Evolutionary conservation across 176 grass and related monocot genomes (phyloP).

Genomic region (Rhynchospora breviuscula): DNA sequence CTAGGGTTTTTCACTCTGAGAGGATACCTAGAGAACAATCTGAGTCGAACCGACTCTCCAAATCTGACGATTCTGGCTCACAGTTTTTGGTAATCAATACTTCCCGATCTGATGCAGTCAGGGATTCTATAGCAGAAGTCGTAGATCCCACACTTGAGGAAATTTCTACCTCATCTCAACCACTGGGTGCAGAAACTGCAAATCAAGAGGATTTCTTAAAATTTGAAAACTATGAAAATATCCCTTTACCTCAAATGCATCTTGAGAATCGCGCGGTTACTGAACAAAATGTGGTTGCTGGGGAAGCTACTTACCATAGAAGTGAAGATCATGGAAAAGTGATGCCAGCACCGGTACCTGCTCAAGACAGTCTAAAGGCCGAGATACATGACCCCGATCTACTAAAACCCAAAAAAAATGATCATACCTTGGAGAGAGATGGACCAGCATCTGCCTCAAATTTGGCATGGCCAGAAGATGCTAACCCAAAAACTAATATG

Average conservation of each 20-base stretch:
- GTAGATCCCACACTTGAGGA: conserved; percentile 37
- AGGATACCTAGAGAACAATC: conserved; percentile 62
- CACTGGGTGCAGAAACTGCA: conserved; percentile 24
- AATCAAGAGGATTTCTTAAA: conserved; percentile 44
- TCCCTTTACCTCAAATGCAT: conserved; percentile 17
- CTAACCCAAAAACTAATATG: conserved; percentile 6
- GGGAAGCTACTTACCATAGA: conserved; percentile 29
- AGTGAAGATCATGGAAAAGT: conserved; percentile 31
- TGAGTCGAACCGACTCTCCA: conserved; percentile 60
- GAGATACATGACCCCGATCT: conserved; percentile 8
- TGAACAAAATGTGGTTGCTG: conserved; percentile 23
- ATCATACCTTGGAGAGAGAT: background rate
- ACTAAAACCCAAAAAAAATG: background rate
- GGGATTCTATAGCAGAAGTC: conserved; percentile 53
- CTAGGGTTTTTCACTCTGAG: conserved; percentile 79
- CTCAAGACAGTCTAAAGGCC: conserved; percentile 38
- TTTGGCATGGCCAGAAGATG: conserved; percentile 7
- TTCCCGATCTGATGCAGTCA: conserved; percentile 39
- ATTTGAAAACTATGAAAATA: conserved; percentile 48
- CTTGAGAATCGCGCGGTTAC: conserved; percentile 20
- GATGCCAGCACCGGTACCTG: conserved; percentile 27
- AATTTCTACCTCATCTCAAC: conserved; percentile 32
- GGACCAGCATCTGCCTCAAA: conserved; percentile 3
- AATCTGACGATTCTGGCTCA: conserved; percentile 80
- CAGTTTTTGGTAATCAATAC: conserved; percentile 64